Conservation (phyloP, 2,329 filamentous ascomycete genomes). For the Neobulgaria alba region DNA sequence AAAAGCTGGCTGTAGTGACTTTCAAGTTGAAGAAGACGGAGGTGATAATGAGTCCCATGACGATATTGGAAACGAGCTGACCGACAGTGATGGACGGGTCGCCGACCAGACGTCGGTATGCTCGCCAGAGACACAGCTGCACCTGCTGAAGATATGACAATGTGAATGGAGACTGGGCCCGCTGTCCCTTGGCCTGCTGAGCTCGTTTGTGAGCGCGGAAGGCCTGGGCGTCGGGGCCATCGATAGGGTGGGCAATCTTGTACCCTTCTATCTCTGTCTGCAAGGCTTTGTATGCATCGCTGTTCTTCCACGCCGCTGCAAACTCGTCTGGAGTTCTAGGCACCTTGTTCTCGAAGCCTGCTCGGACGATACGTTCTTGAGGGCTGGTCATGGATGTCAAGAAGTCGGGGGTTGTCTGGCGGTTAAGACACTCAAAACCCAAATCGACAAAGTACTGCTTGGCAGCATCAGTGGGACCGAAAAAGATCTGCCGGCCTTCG, state of each 20-base stretch:
- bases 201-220: constrained; percentile 28
- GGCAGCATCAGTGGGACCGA: constrained; percentile 52
- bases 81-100: background rate
- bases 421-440: constrained; percentile 62
- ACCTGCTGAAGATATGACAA: constrained; percentile 41
- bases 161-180: constrained; percentile 54
- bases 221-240: constrained; percentile 25
- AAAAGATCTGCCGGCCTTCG: constrained; percentile 73
- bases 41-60: background rate
- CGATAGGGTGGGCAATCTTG: constrained; percentile 31
- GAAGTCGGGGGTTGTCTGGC: constrained; percentile 49
- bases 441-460: constrained; percentile 59
- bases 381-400: constrained; percentile 62
- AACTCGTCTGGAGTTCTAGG: constrained; percentile 46
- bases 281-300: constrained; percentile 33
- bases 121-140: constrained; percentile 58
- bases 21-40: background rate
- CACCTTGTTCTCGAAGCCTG: constrained; percentile 50
- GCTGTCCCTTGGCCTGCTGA: constrained; percentile 34
- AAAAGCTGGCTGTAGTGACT: background rate
- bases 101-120: constrained; percentile 50
- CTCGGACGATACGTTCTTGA: constrained; percentile 44
- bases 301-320: constrained; percentile 38
- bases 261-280: constrained; percentile 42
- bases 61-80: background rate